Percentiles rank a stretch among this genome's conserved stretches.
Evolutionary conservation across 768 basidiomycete species (phyloP).

Genomic region (Polyporus arcularius): DNA sequence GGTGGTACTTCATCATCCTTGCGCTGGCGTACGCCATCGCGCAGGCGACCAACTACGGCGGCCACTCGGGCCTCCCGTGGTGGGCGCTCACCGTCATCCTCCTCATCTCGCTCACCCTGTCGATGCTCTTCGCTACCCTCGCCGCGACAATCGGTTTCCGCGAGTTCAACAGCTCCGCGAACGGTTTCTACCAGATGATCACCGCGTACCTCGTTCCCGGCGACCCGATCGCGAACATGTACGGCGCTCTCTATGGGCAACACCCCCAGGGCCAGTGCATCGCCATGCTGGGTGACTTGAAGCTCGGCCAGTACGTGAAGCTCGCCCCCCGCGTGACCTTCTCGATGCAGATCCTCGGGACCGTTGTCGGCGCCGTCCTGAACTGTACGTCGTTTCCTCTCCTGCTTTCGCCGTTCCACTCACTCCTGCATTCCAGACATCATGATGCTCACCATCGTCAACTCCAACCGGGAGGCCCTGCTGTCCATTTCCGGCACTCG

Average conservation of each 20-base stretch:
- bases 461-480: slow-evolving; percentile 38
- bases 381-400: slow-evolving; percentile 33
- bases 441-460: slow-evolving; percentile 33
- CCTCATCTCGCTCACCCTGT: slow-evolving; percentile 50
- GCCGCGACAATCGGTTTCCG: slow-evolving; percentile 33
- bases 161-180: slow-evolving; percentile 29
- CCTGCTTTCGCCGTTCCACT: neutral
- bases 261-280: slow-evolving; percentile 44
- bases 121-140: slow-evolving; percentile 61
- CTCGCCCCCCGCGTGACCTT: slow-evolving; percentile 66
- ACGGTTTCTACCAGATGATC: slow-evolving; percentile 33
- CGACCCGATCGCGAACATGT: slow-evolving; percentile 33
- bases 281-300: slow-evolving; percentile 58
- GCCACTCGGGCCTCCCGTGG: slow-evolving; percentile 58
- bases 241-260: slow-evolving; percentile 46
- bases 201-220: slow-evolving; percentile 33
- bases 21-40: slow-evolving; percentile 49
- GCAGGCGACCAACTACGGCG: slow-evolving; percentile 48
- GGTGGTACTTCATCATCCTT: slow-evolving; percentile 52
- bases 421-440: slow-evolving; percentile 18
- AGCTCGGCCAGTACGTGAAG: slow-evolving; percentile 57
- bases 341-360: slow-evolving; percentile 41
- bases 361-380: slow-evolving; percentile 52
- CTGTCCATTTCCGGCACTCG: slow-evolving; percentile 52
- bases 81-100: slow-evolving; percentile 50